Base-by-base conservation (phyloP, 148 eudicot species). In the Agrostemma githago region DNA sequence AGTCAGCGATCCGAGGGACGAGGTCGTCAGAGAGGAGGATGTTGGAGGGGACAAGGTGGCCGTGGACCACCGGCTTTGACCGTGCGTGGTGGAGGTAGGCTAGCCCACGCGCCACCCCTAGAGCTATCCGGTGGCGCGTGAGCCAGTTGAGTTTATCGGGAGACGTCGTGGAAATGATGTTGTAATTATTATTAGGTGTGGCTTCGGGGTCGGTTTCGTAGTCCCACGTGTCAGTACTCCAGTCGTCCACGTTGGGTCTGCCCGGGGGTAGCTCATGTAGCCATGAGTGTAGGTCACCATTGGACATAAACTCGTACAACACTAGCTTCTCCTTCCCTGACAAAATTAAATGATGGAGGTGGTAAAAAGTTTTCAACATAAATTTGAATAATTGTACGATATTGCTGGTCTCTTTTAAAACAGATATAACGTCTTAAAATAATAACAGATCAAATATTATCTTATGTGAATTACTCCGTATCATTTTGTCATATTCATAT, bases 191-290 rank as follows among this genome's bases (percentile, higher is more conserved):
- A 38, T 15, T 48, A 40, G 85, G 68, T 12, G 81, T 81, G 15
- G 63, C 74, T 5, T 84, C 82, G 2, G 64, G 64, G 43, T 78
- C 82, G 0, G 61, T 69, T 38, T 68, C 84, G 34, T 83, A 81
- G 63, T 96, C 96, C 99, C 99, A 96, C 44, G 92, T 90, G 90
- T 96, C 99, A 17, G 87, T 84, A 81, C 88, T 92, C 99, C 99
- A 96, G 61, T 96, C 99, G 62, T 96, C 99, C 42, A 89, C 84
- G 68, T 90, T 79, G 17, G 96, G 84, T 9, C 66, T 76, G 1
- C 97, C 99, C 0, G 96, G 79, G 10, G 99, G 99, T 43, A 96
- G 91, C 74, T 90, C 99, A 62, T 96, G 96, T 5, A 96, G 77
- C 99, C 97, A 96, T 12, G 88, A 80, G 68, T 88, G 95, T 62